Percentiles rank a stretch among this genome's conserved stretches.
Conservation (phyloP, 1,139 yeast genomes). For the Blastobotrys niveus region DNA sequence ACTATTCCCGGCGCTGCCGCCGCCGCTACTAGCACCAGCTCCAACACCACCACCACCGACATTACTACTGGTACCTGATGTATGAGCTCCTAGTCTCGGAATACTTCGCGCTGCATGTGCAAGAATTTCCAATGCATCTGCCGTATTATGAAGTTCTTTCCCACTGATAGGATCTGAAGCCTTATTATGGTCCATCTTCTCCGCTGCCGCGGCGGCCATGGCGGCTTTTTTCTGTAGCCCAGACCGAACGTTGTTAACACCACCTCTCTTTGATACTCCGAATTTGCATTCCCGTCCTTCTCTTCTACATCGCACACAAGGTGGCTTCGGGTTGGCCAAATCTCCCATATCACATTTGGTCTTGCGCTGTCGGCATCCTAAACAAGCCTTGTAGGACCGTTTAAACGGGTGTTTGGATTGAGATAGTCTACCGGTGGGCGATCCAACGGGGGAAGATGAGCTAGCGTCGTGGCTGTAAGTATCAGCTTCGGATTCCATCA, state of each 20-base stretch:
- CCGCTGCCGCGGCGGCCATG: background rate
- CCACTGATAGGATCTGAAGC: slow-evolving; percentile 25
- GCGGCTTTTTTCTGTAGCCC: slow-evolving; percentile 32
- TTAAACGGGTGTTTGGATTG: slow-evolving; percentile 28
- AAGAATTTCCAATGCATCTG: slow-evolving; percentile 53
- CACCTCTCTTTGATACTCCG: slow-evolving; percentile 59
- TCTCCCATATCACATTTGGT: slow-evolving; percentile 18
- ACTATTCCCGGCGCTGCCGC: background rate
- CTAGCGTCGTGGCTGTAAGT: no score
- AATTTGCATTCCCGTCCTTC: slow-evolving; percentile 79
- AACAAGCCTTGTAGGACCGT: slow-evolving; percentile 63
- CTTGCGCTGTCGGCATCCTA: slow-evolving; percentile 17
- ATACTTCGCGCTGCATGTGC: slow-evolving; percentile 49
- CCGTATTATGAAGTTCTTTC: slow-evolving; percentile 42
- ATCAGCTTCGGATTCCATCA: no score
- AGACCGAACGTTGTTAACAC: slow-evolving; percentile 42
- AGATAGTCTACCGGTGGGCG: no score
- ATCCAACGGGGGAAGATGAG: no score
- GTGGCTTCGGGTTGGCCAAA: slow-evolving; percentile 68
- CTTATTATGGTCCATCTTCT: background rate
- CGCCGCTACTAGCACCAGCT: background rate
- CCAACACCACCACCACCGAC: background rate
- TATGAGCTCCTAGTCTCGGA: background rate
- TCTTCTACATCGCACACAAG: slow-evolving; percentile 77
- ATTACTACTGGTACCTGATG: no score